phyloP scores from a whole-genome alignment of 768 basidiomycete genomes.

The Mrakia hoshinonis region DNA sequence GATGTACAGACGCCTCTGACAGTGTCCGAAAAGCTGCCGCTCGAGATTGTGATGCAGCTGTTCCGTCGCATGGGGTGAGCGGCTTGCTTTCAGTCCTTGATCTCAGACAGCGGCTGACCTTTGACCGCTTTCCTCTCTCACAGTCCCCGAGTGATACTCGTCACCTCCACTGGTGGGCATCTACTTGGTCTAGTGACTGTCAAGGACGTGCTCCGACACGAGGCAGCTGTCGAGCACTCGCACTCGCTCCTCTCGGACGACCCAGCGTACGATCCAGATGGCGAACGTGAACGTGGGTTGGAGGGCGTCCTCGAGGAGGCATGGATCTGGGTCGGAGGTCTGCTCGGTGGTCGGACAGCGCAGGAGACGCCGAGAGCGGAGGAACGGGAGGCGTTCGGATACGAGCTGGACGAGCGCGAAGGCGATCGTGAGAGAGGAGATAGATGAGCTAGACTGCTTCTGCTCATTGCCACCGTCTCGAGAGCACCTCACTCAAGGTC shows the following conservation, averaged over 20 bases:
- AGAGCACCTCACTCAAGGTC: background rate
- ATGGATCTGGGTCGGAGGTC: slow-evolving; percentile 14
- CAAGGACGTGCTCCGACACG: slow-evolving; percentile 89
- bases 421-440: background rate
- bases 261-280: slow-evolving; percentile 30
- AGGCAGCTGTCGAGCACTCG: slow-evolving; percentile 43
- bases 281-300: slow-evolving; percentile 31
- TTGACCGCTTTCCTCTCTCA: background rate
- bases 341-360: background rate
- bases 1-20: slow-evolving; percentile 79
- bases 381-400: background rate
- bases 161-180: slow-evolving; percentile 68
- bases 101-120: background rate
- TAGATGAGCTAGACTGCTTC: background rate
- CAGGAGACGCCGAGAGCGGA: background rate
- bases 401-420: slow-evolving; percentile 12
- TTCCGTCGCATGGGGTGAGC: slow-evolving; percentile 96
- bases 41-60: slow-evolving; percentile 95
- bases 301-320: slow-evolving; percentile 34
- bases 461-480: background rate
- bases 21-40: slow-evolving; percentile 78
- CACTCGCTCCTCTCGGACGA: slow-evolving; percentile 26
- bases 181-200: slow-evolving; percentile 84
- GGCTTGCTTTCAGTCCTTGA: background rate
- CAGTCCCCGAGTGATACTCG: slow-evolving; percentile 92